phyloP scores from a whole-genome alignment of 139 green algal genomes.

The Picochlorum sp. region DNA sequence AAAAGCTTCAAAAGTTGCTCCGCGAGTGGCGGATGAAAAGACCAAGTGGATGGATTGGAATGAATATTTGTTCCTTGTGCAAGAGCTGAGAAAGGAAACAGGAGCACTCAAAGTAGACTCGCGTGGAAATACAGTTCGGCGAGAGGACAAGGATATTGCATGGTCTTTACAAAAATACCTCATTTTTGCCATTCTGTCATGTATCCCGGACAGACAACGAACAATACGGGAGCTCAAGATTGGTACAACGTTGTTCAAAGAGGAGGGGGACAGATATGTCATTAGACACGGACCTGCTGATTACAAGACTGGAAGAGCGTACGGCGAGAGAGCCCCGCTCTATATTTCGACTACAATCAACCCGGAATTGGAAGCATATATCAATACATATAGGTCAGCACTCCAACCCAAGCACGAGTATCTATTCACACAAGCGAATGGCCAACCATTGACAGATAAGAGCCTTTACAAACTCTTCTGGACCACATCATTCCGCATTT shows the following conservation, averaged over 20 bases:
- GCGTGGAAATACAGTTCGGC: background rate
- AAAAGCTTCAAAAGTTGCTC: constrained; percentile 8
- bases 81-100: constrained; percentile 7
- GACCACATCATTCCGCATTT: constrained; percentile 23
- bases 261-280: constrained; percentile 40
- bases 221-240: constrained; percentile 63
- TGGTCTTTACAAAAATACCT: constrained; percentile 54
- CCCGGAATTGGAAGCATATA: constrained; percentile 51
- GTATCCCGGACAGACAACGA: constrained; percentile 63
- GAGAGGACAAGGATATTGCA: background rate
- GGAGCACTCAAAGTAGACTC: background rate
- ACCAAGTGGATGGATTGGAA: constrained; percentile 66
- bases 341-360: constrained; percentile 43
- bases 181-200: constrained; percentile 58
- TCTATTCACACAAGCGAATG: constrained; percentile 37
- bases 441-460: constrained; percentile 31
- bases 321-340: constrained; percentile 54
- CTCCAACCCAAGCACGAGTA: constrained; percentile 35
- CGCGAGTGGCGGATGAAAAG: constrained; percentile 5
- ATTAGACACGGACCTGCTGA: constrained; percentile 45
- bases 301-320: constrained; percentile 64
- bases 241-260: constrained; percentile 49
- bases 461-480: constrained; percentile 40
- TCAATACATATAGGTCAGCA: constrained; percentile 32
- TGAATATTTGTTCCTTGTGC: constrained; percentile 35